Evolutionary conservation across 371 early-diverging fungal species (phyloP).

Genomic region (Rhizopus sp.): DNA sequence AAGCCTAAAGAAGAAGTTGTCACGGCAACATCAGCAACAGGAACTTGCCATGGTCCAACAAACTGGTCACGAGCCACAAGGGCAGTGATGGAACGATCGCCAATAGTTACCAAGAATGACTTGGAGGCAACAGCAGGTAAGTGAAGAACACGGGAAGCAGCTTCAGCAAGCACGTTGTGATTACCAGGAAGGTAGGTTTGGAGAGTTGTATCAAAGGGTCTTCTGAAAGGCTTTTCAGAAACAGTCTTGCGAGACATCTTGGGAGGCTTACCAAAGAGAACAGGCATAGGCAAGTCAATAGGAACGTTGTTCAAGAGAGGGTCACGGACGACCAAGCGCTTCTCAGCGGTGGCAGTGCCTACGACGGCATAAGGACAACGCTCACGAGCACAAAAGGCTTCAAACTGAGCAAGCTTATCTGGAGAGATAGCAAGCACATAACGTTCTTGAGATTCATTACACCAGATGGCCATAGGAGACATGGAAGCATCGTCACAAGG

Average conservation of each 20-base stretch:
- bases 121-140: slow-evolving; percentile 92
- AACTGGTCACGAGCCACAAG: slow-evolving; percentile 94
- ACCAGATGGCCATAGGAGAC: slow-evolving; percentile 99
- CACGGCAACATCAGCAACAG: slow-evolving; percentile 95
- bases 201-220: slow-evolving; percentile 66
- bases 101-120: slow-evolving; percentile 95
- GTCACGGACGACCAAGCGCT: slow-evolving; percentile 82
- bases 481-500: slow-evolving; percentile 88
- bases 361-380: slow-evolving; percentile 92
- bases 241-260: slow-evolving; percentile 84
- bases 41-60: slow-evolving; percentile 97
- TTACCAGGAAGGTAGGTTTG: slow-evolving; percentile 56
- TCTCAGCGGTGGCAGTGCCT: slow-evolving; percentile 87
- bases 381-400: slow-evolving; percentile 84
- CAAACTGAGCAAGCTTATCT: slow-evolving; percentile 67
- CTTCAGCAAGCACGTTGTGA: slow-evolving; percentile 55
- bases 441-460: slow-evolving; percentile 97
- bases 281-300: slow-evolving; percentile 94
- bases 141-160: slow-evolving; percentile 76
- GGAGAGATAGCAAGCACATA: slow-evolving; percentile 89
- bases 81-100: slow-evolving; percentile 94
- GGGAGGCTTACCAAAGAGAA: slow-evolving; percentile 95
- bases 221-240: slow-evolving; percentile 54
- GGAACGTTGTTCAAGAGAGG: slow-evolving; percentile 63
- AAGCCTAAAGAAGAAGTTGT: slow-evolving; percentile 75